Evolutionary conservation across 306 rosid genomes (phyloP), one percentile per base, ranked within the genome.

Genomic region (Casuarina glauca): DNA sequence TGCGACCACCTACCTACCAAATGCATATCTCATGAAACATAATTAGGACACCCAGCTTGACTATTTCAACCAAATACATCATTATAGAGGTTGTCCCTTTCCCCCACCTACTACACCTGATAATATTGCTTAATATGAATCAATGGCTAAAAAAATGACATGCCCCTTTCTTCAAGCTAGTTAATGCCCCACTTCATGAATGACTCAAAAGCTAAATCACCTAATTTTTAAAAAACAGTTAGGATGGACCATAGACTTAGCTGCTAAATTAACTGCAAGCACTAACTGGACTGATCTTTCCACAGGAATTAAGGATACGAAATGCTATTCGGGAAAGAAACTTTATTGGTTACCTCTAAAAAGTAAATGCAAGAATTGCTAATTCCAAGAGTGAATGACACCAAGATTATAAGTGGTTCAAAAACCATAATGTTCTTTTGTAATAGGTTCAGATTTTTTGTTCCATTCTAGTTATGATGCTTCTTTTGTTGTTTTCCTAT

Each of bases 1-100:
- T n/a, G 19, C 1, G 20, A 17, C 49, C 71, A 17, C 71, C 71
- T 43, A 66, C 71, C 71, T 41, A 42, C 71, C 71, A 66, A 41
- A 66, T 49, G 12, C 15, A 17, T 41, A n/a, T 39, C 46, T 66
- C 42, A 8, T 20, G 19, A 17, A 66, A 66, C 5, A n/a, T 66
- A 10, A 16, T 66, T 66, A 41, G 42, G 49, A 42, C 43, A 66
- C 7, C 50, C 20, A 45, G 3, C 11, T 66, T 42, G 71, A 66
- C 71, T 17, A 35, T 66, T 17, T 42, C 71, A 66, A 26, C 70
- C 49, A 17, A 62, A 42, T 13, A 9, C 19, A 58, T 26, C 64
- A 48, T 49, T 11, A 12, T 8, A 8, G 35, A 42, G n/a, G 35
- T 41, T 42, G 71, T 66, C 50, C 13, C 71, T 66, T 7, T 66